phyloP scores from a whole-genome alignment of 495 filamentous ascomycete genomes.

The Neurospora tetrasperma region DNA sequence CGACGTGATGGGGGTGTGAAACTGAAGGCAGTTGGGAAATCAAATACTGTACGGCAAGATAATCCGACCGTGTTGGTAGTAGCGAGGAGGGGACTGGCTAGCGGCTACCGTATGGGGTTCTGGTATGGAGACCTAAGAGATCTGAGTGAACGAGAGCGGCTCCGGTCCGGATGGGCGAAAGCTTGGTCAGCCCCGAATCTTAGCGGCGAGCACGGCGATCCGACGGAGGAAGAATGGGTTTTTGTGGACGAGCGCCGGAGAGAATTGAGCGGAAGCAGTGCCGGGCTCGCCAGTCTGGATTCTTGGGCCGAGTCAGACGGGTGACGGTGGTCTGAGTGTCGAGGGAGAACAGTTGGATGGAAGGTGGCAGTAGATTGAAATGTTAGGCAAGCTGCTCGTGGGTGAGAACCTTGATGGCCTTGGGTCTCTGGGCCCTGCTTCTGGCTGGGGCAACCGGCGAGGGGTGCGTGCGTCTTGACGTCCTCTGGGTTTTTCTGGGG shows the following conservation, averaged over 20 bases:
- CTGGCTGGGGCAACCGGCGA: not conserved
- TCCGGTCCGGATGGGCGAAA: not conserved
- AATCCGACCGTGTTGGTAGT: not conserved
- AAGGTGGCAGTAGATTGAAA: slow-evolving; percentile 1
- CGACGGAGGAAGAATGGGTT: not conserved
- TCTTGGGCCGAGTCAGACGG: not conserved
- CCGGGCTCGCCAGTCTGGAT: not conserved
- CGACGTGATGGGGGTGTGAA: not conserved
- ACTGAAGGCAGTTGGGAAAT: not conserved
- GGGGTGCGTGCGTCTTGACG: not conserved
- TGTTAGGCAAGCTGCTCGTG: not conserved
- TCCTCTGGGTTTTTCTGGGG: not conserved
- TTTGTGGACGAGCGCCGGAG: not conserved
- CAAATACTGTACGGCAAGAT: not conserved
- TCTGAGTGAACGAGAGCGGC: not conserved
- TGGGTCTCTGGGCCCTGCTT: not conserved
- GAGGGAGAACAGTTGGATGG: not conserved
- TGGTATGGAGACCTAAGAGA: not conserved
- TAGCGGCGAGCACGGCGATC: not conserved
- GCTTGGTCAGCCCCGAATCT: not conserved
- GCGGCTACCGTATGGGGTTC: not conserved
- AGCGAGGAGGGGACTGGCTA: not conserved
- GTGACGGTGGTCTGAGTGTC: not conserved
- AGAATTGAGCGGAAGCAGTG: not conserved
- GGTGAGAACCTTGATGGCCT: slow-evolving; percentile 18